Conservation (phyloP, 139 green algal genomes). For the Ettlia oleoabundans region DNA sequence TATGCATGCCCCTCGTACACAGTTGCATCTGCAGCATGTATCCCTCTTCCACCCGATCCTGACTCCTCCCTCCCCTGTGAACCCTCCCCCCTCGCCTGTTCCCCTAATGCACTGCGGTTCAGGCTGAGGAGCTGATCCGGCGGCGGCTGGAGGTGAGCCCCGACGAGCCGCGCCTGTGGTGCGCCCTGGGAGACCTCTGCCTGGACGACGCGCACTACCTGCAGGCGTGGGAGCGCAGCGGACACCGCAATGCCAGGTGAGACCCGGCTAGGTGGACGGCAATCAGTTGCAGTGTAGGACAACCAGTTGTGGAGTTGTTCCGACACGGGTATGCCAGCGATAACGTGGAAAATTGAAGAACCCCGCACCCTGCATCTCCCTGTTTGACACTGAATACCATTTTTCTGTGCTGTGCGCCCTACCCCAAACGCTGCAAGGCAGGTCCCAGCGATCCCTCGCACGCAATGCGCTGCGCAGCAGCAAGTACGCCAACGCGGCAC, state of each 20-base stretch:
- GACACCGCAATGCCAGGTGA: conserved; percentile 55
- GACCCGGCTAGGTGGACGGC: too few relatives aligned
- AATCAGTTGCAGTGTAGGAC: too few relatives aligned
- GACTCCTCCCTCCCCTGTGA: background rate
- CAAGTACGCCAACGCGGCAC: conserved; percentile 62
- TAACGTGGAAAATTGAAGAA: background rate
- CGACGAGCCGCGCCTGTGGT: conserved; percentile 86
- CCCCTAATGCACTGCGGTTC: background rate
- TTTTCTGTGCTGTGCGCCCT: background rate
- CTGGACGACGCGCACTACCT: conserved; percentile 74
- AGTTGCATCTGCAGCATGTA: too few relatives aligned
- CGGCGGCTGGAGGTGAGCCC: conserved; percentile 71
- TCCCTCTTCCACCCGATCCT: background rate
- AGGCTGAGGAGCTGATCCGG: conserved; percentile 74
- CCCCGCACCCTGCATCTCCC: background rate
- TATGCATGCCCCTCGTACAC: too few relatives aligned
- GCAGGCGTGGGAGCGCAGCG: conserved; percentile 80
- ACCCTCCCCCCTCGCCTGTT: background rate
- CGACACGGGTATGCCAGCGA: too few relatives aligned
- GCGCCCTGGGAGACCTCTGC: conserved; percentile 88
- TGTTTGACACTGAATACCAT: background rate
- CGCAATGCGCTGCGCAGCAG: conserved; percentile 35
- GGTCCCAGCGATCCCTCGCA: conserved; percentile 83
- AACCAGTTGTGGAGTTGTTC: too few relatives aligned
- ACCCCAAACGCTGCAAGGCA: too few relatives aligned